Evolutionary conservation across 2,329 filamentous ascomycete genomes (phyloP), one percentile per base, ranked within the genome.

Genomic region (Leptographium lundbergii): DNA sequence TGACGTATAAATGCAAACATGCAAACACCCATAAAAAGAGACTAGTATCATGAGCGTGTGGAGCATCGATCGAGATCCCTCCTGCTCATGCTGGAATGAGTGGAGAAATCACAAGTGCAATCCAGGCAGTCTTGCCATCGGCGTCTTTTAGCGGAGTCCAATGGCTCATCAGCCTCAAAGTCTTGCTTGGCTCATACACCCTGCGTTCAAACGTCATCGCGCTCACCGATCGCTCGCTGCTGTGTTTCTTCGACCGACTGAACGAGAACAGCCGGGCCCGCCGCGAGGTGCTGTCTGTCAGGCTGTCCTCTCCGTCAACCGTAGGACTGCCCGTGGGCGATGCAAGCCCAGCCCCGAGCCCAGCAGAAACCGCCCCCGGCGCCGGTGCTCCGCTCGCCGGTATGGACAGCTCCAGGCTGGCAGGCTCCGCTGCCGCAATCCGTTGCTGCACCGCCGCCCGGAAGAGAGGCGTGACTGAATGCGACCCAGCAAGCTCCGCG

Each of bases 391-490:
- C 56, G 29, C 54, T 54, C 5, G 58, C 57, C 2, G 64, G 62
- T 17, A 66, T 54, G 14, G 42, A 47, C 14, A 66, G 29, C 58
- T 66, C 62, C 14, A 63, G 39, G 54, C 57, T 62, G 22, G 61
- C 57, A 0, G 61, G 29, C 34, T 68, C 65, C 10, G 67, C 66
- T 1, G 60, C 60, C 3, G 60, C 60, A 1, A 75, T 63, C 7
- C 67, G 65, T n/a, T 75, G 71, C 25, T 71, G 70, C 2, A 83
- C 75, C 0, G 69, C 70, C 1, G 67, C 65, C 62, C 74, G 75
- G 68, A 80, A 77, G 0, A 72, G 69, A 56, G 73, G 75, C 2
- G 72, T 73, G 6, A 78, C 66, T 2, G 70, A 72, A 0, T 72
- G 71, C 10, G 75, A 72, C n/a, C 70, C 69, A 1, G 74, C 71